Conservation (phyloP, 768 basidiomycete species). For the Russula griseocarnosa region DNA sequence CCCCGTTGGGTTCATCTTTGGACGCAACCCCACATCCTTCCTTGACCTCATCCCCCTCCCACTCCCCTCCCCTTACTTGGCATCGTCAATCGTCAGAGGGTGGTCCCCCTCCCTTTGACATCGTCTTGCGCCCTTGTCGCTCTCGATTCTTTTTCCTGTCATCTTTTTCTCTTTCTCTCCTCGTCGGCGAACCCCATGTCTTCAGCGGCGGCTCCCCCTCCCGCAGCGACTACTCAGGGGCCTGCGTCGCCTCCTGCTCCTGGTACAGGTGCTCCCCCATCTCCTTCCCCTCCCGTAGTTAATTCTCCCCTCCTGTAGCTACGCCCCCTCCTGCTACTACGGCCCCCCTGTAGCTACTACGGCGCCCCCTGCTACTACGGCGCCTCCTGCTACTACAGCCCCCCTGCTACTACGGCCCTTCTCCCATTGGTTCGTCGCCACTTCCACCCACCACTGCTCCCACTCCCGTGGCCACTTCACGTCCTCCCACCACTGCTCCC, state of each 20-base stretch:
- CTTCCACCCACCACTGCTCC: background rate
- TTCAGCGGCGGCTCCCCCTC: background rate
- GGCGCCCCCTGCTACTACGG: no score
- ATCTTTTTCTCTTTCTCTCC: background rate
- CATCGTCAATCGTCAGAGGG: no score
- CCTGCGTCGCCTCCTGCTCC: background rate
- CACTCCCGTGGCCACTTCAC: no score
- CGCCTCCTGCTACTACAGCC: no score
- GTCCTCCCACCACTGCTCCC: no score
- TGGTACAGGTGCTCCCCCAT: background rate
- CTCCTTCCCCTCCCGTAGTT: background rate
- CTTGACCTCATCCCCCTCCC: background rate
- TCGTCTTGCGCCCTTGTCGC: background rate
- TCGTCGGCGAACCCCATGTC: background rate
- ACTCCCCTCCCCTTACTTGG: background rate
- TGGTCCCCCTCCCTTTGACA: background rate
- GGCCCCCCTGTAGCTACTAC: no score
- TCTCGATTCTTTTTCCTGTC: background rate
- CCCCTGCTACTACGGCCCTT: no score
- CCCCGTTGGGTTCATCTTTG: background rate
- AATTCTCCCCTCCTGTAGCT: no score
- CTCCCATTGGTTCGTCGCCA: no score
- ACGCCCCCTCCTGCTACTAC: no score
- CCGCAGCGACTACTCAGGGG: background rate
- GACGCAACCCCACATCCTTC: constrained; percentile 1